Evolutionary conservation across 129 eudicot species (phyloP).

Genomic region (Lonicera japonica): DNA sequence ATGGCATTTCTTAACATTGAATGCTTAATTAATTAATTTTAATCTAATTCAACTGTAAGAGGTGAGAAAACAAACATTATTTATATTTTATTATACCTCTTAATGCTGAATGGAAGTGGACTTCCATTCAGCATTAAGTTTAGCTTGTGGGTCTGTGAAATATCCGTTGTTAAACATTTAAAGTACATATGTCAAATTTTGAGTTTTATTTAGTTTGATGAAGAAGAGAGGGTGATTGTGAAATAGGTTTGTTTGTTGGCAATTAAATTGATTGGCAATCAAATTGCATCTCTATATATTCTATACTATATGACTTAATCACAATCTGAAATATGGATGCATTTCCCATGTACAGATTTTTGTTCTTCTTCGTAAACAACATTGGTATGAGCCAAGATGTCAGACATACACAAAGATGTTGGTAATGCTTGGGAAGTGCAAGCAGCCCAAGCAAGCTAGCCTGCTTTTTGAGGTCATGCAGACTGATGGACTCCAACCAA

Average conservation of each 20-base stretch:
- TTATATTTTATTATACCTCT: too few relatives aligned
- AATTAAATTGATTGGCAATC: not conserved
- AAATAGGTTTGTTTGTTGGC: not conserved
- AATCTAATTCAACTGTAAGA: too few relatives aligned
- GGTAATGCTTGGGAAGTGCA: conserved; percentile 83
- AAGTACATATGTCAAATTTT: not conserved
- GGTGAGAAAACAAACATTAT: too few relatives aligned
- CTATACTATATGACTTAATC: not conserved
- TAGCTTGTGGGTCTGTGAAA: not conserved
- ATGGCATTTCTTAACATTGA: too few relatives aligned
- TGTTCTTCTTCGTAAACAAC: conserved; percentile 88
- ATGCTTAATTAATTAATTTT: too few relatives aligned
- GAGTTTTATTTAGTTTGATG: not conserved
- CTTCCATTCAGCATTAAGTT: too few relatives aligned
- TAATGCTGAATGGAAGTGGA: too few relatives aligned
- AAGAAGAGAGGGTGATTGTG: not conserved
- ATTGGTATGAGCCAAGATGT: conserved; percentile 82
- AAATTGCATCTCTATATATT: not conserved
- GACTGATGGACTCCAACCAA: conserved; percentile 71
- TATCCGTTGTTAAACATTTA: not conserved
- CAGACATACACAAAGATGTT: conserved; percentile 85
- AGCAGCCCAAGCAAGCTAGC: conserved; percentile 64
- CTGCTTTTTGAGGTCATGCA: conserved; percentile 69
- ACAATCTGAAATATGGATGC: not conserved
- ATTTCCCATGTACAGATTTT: conserved; percentile 51